Conservation (phyloP, 768 basidiomycete species). For the Lentinula guzmanii region DNA sequence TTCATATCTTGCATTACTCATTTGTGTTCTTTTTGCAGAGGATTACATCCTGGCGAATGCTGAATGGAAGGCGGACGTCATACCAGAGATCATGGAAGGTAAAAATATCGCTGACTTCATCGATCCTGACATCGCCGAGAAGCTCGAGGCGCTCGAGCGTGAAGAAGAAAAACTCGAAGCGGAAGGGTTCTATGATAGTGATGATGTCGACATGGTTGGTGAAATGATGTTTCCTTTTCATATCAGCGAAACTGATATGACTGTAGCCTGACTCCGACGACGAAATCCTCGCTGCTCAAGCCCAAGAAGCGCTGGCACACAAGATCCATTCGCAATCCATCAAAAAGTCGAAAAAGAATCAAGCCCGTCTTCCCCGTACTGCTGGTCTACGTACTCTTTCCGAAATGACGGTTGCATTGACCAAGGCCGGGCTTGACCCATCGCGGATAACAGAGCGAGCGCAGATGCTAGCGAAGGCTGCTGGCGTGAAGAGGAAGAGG, state of each 20-base stretch:
- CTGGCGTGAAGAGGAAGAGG: conserved; percentile 67
- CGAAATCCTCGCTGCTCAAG: conserved; percentile 69
- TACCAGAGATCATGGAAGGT: conserved; percentile 99
- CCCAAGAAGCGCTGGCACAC: conserved; percentile 50
- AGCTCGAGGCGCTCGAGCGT: conserved; percentile 92
- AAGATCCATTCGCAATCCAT: conserved; percentile 68
- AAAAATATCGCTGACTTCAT: conserved; percentile 99
- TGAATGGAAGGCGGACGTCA: conserved; percentile 92
- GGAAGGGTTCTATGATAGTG: conserved; percentile 92
- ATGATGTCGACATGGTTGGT: conserved; percentile 71
- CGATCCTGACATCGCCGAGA: conserved; percentile 95
- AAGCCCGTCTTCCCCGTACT: conserved; percentile 70
- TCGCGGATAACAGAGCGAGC: conserved; percentile 88
- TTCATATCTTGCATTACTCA: background rate
- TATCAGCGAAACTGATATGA: background rate
- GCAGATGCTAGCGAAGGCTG: conserved; percentile 67
- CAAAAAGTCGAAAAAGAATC: conserved; percentile 89
- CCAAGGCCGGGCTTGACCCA: conserved; percentile 87
- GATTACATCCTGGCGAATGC: conserved; percentile 79
- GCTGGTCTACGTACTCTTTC: conserved; percentile 63
- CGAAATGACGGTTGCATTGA: conserved; percentile 77
- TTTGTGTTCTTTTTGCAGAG: conserved; percentile 43
- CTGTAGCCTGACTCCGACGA: conserved; percentile 62
- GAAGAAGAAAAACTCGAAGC: conserved; percentile 93
- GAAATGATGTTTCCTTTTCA: background rate